Percentiles rank a stretch among this genome's conserved stretches.
Conservation (phyloP, 768 basidiomycete genomes). For the Lactarius deliciosus region DNA sequence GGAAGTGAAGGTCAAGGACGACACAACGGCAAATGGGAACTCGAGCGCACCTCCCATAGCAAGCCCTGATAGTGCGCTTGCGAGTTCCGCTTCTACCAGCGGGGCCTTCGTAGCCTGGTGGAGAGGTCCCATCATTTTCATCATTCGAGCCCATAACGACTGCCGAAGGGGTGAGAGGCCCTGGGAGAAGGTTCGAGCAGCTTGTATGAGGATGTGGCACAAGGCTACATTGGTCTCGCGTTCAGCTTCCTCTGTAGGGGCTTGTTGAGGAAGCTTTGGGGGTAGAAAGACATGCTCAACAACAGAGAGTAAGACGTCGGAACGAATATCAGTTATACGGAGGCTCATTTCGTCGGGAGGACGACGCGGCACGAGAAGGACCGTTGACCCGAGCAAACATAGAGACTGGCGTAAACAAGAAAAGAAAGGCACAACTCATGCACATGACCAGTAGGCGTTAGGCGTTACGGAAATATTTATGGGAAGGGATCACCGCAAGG, state of each 20-base stretch:
- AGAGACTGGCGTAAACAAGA: too few relatives aligned
- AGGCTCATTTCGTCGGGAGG: background rate
- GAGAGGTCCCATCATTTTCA: slow-evolving; percentile 9
- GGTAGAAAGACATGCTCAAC: slow-evolving; percentile 20
- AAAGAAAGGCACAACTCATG: too few relatives aligned
- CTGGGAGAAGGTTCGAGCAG: background rate
- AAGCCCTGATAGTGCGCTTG: background rate
- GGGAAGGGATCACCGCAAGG: too few relatives aligned
- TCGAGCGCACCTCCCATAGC: background rate
- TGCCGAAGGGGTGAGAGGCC: background rate
- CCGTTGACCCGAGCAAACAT: background rate
- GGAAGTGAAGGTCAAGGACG: too few relatives aligned
- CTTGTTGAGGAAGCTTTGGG: slow-evolving; percentile 22
- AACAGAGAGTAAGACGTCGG: slow-evolving; percentile 2
- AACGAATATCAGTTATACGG: background rate
- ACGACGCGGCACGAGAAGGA: background rate
- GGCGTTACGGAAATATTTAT: background rate
- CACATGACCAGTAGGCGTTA: background rate
- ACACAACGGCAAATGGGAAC: background rate
- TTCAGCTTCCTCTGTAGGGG: background rate
- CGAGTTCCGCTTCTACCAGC: background rate
- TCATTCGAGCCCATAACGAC: slow-evolving; percentile 1
- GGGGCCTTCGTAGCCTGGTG: background rate
- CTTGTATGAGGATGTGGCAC: slow-evolving; percentile 16
- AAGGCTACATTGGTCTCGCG: background rate